Conservation (phyloP, 208 protist species). For the Wallacemonas collosoma region DNA sequence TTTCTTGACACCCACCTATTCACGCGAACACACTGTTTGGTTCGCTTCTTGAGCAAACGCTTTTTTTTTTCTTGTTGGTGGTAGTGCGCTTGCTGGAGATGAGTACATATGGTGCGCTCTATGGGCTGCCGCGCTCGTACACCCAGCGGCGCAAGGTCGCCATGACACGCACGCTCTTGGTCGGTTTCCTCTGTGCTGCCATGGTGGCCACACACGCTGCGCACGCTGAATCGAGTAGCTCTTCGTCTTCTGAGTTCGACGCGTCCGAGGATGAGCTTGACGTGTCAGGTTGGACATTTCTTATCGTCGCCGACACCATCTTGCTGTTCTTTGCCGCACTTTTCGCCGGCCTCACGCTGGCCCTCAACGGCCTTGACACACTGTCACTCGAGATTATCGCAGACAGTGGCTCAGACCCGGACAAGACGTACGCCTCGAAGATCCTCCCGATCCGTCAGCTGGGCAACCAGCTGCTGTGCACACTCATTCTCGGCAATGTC, state of each 20-base stretch:
- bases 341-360: slow-evolving; percentile 96
- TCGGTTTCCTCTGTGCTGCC: slow-evolving; percentile 2
- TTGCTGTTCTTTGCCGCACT: slow-evolving; percentile 93
- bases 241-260: background rate
- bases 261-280: slow-evolving; percentile 24
- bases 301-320: slow-evolving; percentile 79
- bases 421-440: slow-evolving; percentile 91
- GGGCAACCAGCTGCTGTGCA: slow-evolving; percentile 96
- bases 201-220: background rate
- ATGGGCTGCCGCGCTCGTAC: slow-evolving; percentile 4
- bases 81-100: background rate
- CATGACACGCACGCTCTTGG: background rate
- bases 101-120: background rate
- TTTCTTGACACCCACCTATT: too few species aligned
- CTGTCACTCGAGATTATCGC: slow-evolving; percentile 93
- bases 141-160: slow-evolving; percentile 15
- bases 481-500: slow-evolving; percentile 96
- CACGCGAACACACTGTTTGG: too few species aligned
- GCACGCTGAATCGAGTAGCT: background rate
- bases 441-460: slow-evolving; percentile 95
- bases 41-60: background rate
- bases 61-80: background rate
- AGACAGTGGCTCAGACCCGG: slow-evolving; percentile 82
- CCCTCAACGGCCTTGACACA: slow-evolving; percentile 94
- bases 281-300: slow-evolving; percentile 60